Conservation (phyloP, 140 eudicot species). For the Flaveria floridana region DNA sequence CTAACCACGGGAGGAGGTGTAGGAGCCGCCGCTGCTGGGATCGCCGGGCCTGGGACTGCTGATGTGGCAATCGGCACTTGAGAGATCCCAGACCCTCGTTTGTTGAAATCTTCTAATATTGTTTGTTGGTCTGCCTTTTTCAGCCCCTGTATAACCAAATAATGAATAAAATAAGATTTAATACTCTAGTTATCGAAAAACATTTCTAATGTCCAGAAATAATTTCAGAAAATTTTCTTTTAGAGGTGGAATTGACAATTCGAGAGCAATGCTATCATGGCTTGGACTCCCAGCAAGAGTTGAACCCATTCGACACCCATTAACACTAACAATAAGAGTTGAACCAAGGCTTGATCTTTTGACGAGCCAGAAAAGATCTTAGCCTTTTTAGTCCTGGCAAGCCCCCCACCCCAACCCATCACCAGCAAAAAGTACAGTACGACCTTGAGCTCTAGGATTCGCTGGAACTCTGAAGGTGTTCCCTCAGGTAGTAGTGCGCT, state of each 20-base stretch:
- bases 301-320: too few species aligned
- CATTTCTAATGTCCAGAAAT: background rate
- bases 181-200: conserved; percentile 15
- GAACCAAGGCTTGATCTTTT: too few species aligned
- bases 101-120: conserved; percentile 84
- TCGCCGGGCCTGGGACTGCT: conserved; percentile 34
- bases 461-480: conserved; percentile 84
- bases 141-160: conserved; percentile 58
- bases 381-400: too few species aligned
- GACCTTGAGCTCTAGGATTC: conserved; percentile 95
- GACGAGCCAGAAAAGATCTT: too few species aligned
- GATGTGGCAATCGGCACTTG: conserved; percentile 55
- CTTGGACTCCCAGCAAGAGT: too few species aligned
- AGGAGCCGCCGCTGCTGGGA: conserved; percentile 32
- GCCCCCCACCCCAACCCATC: background rate
- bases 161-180: conserved; percentile 10
- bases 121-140: conserved; percentile 91
- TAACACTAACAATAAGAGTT: too few species aligned
- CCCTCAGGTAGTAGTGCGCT: conserved; percentile 97
- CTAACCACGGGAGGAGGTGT: conserved; percentile 39
- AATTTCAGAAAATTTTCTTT: background rate
- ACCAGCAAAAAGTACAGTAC: background rate
- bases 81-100: conserved; percentile 69
- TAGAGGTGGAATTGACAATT: background rate
- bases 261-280: background rate